These are phyloP conservation scores for Perkinsela sp. DNA, from an alignment of 208 protist species.

Conservation along the genomic window DNA sequence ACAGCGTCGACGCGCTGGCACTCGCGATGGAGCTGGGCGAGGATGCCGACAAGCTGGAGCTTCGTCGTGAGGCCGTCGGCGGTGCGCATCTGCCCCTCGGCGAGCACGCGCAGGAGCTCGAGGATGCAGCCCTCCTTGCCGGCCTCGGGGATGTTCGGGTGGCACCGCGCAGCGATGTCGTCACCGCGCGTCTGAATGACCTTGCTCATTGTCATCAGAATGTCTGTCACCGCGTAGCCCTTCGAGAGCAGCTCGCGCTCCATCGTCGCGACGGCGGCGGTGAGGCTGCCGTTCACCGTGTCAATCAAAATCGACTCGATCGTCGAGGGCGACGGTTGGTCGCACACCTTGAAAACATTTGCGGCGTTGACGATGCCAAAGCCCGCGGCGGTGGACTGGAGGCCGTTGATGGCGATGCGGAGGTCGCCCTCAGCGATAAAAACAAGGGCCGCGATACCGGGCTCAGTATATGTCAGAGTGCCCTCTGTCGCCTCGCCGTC, in stretches of 20 bases:
- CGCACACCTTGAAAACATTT: slow-evolving; percentile 96
- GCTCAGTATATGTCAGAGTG: slow-evolving; percentile 36
- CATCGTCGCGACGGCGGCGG: slow-evolving; percentile 31
- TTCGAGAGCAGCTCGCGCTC: slow-evolving; percentile 38
- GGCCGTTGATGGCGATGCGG: slow-evolving; percentile 84
- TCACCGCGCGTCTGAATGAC: slow-evolving; percentile 17
- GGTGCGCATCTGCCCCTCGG: slow-evolving; percentile 49
- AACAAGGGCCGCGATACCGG: slow-evolving; percentile 84
- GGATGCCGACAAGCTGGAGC: slow-evolving; percentile 49
- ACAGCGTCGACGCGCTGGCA: too few species aligned
- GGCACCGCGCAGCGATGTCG: neutral
- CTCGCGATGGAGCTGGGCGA: slow-evolving; percentile 30
- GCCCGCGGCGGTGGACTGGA: slow-evolving; percentile 81
- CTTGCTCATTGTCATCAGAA: slow-evolving; percentile 82
- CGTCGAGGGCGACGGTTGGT: slow-evolving; percentile 85
- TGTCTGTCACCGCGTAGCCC: slow-evolving; percentile 80
- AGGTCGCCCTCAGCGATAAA: slow-evolving; percentile 91
- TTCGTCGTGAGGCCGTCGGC: slow-evolving; percentile 41
- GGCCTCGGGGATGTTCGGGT: slow-evolving; percentile 11
- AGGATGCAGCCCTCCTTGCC: slow-evolving; percentile 38
- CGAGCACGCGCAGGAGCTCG: slow-evolving; percentile 33
- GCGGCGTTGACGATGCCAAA: slow-evolving; percentile 79
- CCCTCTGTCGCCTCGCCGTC: neutral
- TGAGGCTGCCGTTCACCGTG: slow-evolving; percentile 39
- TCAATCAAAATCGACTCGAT: slow-evolving; percentile 61